Evolutionary conservation across 371 early-diverging fungal genomes (phyloP), one percentile per base, ranked within the genome.

Genomic region (Apophysomyces elegans): DNA sequence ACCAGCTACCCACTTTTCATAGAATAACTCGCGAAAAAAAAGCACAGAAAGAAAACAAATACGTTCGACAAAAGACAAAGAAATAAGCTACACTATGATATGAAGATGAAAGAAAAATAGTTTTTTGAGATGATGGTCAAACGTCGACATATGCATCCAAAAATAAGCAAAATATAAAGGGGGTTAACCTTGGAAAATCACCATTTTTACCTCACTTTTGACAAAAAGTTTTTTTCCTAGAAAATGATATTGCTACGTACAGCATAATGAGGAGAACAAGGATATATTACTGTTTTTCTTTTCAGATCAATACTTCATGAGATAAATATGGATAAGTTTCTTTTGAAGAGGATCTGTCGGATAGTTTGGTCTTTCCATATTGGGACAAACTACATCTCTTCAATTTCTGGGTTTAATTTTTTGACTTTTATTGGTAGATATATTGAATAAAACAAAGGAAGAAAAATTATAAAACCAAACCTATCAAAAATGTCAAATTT

Each of bases 181-280:
- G 45, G 45, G 18, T 45, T 45, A 45, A 45, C 45, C 13, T 45
- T 45, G 45, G 45, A 16, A 45, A 45, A 45, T 50, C n/a, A 35
- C 9, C 50, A 50, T 50, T 50, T 50, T 50, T 50, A 18, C 14
- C 50, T 50, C 21, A 5, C n/a, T 50, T 50, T 50, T 1, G 6
- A n/a, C 50, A 7, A 32, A 50, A 50, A 50, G 0, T 1, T 0
- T 50, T 50, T 50, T 50, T 50, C 21, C 1, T 21, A 1, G 32
- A 50, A 50, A 50, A 50, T 18, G 21, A 50, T 18, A 50, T 9
- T 21, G 9, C 7, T 18, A 9, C 0, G 21, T 50, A 50, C 21
- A 50, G 3, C 21, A 18, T 14, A 14, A 50, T 0, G 9, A 50
- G 50, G 16, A 14, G n/a, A 50, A 18, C 1, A 50, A 18, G 50